Evolutionary conservation across 495 filamentous ascomycete species (phyloP), one percentile per base, ranked within the genome.

Genomic region (Penicillium steckii): DNA sequence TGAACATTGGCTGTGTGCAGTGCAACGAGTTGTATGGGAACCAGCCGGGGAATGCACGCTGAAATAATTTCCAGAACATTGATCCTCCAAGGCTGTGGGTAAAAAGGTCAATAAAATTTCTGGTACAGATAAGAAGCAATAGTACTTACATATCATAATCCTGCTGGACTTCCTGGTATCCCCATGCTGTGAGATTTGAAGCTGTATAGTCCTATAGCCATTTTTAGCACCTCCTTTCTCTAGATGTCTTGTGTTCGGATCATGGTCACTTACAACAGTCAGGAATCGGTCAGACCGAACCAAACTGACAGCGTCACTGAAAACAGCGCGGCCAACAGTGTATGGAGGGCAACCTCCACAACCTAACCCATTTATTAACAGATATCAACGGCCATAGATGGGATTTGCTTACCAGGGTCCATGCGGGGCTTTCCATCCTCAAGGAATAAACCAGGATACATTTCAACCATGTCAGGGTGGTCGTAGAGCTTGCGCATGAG

Each of bases 21-120:
- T 94, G 94, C 49, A 92, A 83, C 1, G 88, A 91, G 68, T 94
- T 86, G 24, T 72, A 61, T 65, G 85, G 85, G 81, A 88, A 93
- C 64, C 85, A 82, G 55, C 86, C 80, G 1, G 90, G 90, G 77
- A 95, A 91, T 1, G 89, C 85, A 15, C 87, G 79, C 41, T 85
- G 69, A 44, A 89, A 84, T 44, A 95, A 75, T 72, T 92, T 95
- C 72, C 91, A 92, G 65, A 91, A 84, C 3, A 93, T 86, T 55
- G 86, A 89, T 17, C 90, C 90, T 59, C n/a, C n/a, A n/a, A n/a
- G n/a, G n/a, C n/a, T n/a, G n/a, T n/a, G n/a, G n/a, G n/a, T n/a
- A n/a, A n/a, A n/a, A n/a, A n/a, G n/a, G n/a, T n/a, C n/a, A n/a
- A n/a, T n/a, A n/a, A n/a, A n/a, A n/a, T n/a, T n/a, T n/a, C n/a